Conservation (phyloP, 805 yeast species). For the Candida succiphila region DNA sequence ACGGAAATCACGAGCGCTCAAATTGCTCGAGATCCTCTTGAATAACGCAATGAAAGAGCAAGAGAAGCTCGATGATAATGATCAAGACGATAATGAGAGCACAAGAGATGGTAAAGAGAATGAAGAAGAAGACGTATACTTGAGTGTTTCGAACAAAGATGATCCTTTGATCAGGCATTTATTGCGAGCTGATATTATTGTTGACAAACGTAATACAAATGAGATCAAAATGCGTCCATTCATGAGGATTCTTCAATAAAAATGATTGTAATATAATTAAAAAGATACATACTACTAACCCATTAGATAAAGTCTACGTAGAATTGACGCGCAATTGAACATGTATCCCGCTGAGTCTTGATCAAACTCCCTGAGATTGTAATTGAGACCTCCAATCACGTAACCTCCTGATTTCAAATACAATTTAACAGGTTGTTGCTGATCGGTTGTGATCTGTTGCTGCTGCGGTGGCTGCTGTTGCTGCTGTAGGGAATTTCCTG, state of each 20-base stretch:
- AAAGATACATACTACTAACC: slow-evolving; percentile 2
- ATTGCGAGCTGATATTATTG: slow-evolving; percentile 13
- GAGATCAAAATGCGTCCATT: slow-evolving; percentile 15
- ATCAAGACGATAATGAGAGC: neutral
- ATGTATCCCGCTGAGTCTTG: slow-evolving; percentile 32
- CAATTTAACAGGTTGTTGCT: slow-evolving; percentile 32
- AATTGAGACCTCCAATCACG: slow-evolving; percentile 35
- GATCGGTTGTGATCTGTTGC: too few relatives aligned
- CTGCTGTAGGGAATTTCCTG: slow-evolving; percentile 5
- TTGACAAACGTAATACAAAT: slow-evolving; percentile 17
- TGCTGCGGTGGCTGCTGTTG: slow-evolving; percentile 1
- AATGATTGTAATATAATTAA: too few relatives aligned
- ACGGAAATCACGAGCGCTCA: slow-evolving; percentile 14
- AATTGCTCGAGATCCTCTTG: slow-evolving; percentile 19
- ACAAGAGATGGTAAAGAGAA: slow-evolving; percentile 3
- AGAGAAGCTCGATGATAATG: neutral
- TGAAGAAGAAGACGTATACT: slow-evolving; percentile 6
- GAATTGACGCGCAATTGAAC: slow-evolving; percentile 33
- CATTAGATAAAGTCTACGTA: slow-evolving; percentile 37
- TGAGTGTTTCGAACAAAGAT: slow-evolving; percentile 19
- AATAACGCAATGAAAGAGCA: slow-evolving; percentile 16
- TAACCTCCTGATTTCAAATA: slow-evolving; percentile 44
- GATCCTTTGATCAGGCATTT: slow-evolving; percentile 24
- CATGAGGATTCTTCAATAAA: neutral
- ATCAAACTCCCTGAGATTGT: slow-evolving; percentile 18